These are phyloP conservation scores for Somion occarium DNA, from an alignment of 1,284 basidiomycete genomes.

Conservation along the genomic window DNA sequence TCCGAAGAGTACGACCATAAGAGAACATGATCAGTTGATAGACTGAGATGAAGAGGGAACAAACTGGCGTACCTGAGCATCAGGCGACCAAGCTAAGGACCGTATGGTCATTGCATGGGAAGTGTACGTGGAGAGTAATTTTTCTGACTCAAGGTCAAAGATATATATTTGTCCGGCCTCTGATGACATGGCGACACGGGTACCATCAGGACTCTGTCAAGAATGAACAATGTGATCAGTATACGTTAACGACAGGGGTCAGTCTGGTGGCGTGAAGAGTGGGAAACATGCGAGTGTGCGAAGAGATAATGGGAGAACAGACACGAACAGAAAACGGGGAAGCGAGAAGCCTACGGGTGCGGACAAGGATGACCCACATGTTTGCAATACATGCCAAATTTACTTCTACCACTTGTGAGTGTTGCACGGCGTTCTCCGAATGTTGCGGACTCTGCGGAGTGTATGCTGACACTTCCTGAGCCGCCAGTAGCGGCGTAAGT, in stretches of 20 bases:
- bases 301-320: not conserved
- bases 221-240: not conserved
- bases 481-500: slow-evolving; percentile 79
- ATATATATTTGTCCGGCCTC: slow-evolving; percentile 81
- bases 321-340: not conserved
- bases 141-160: slow-evolving; percentile 66
- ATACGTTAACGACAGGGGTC: slow-evolving; percentile 15
- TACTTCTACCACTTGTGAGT: slow-evolving; percentile 66
- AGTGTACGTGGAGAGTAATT: slow-evolving; percentile 65
- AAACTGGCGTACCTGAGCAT: slow-evolving; percentile 48
- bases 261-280: slow-evolving; percentile 5
- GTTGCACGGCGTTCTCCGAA: slow-evolving; percentile 58
- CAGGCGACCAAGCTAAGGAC: slow-evolving; percentile 78
- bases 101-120: slow-evolving; percentile 86
- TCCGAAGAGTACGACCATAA: not conserved
- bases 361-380: slow-evolving; percentile 51
- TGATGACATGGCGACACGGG: slow-evolving; percentile 69
- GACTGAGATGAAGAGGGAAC: not conserved
- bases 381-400: slow-evolving; percentile 77
- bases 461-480: slow-evolving; percentile 67
- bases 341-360: not conserved
- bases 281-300: not conserved
- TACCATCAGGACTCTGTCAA: slow-evolving; percentile 78
- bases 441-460: slow-evolving; percentile 51
- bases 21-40: not conserved